Base-by-base conservation (phyloP, 768 basidiomycete genomes). In the Hericium erinaceus region DNA sequence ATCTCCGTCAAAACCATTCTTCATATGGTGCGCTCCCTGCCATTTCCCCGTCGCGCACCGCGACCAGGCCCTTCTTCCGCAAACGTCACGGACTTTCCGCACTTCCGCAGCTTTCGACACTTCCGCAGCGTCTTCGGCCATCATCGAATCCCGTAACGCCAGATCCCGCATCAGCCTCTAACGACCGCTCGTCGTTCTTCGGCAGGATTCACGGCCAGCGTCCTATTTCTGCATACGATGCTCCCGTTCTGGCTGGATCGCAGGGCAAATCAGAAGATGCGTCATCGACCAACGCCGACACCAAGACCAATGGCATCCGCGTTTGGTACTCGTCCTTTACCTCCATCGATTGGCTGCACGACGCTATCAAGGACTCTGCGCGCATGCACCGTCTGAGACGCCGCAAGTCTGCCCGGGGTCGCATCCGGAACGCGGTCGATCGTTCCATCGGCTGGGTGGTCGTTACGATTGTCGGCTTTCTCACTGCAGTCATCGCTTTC, bases 311-410 rank as follows among this genome's bases (percentile, higher is more conserved):
- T 63, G 94, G 94, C 39, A 84, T 92, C 57, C 86, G 92, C 26
- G 90, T 93, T n/a, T 90, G 87, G 91, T 93, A 92, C 69, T 84
- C 87, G 11, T 90, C 89, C 2, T 95, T 85, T 73, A 85, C 90
- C 0, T 92, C 89, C 18, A 87, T 95, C 57, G 94, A 98, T 70
- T 98, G 95, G 95, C 75, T 98, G 55, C 95, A 98, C 65, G 95
- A 98, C 73, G 81, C 91, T 41, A 92, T 98, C 75, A 95, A 97
- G 70, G 92, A 95, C 67, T 92, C 92, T 0, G 80, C 81, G 8
- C 87, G 94, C 28, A 86, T 88, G 61, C 80, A 86, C 38, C 79
- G 81, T 52, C 76, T 95, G 16, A 77, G 91, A 59, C 79, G 74
- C 52, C 80, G 83, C 57, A 85, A 81, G 64, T 90, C 93, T 1